phyloP scores from a whole-genome alignment of 2,329 filamentous ascomycete species.

The Colletotrichum siamense region DNA sequence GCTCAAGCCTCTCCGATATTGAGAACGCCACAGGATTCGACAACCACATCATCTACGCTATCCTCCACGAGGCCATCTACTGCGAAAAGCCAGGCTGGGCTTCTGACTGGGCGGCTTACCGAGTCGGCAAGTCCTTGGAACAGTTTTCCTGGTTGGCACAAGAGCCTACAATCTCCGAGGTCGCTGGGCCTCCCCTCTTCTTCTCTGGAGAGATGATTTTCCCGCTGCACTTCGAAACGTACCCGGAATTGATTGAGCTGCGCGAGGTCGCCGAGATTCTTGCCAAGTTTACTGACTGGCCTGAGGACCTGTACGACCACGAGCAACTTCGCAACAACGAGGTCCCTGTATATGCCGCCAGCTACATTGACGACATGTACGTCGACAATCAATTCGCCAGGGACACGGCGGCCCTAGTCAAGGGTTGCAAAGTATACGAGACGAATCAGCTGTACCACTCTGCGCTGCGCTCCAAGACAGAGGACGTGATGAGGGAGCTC shows the following conservation, averaged over 20 bases:
- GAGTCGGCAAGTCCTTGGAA: constrained; percentile 57
- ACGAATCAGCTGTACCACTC: constrained; percentile 91
- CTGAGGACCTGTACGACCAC: constrained; percentile 73
- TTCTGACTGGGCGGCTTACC: constrained; percentile 78
- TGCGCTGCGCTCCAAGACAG: constrained; percentile 73
- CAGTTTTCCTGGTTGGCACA: constrained; percentile 58
- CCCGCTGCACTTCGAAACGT: constrained; percentile 83
- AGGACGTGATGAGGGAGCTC: constrained; percentile 78
- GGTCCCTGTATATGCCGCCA: constrained; percentile 86
- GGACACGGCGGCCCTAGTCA: constrained; percentile 77
- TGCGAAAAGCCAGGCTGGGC: constrained; percentile 68
- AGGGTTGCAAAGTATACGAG: constrained; percentile 79
- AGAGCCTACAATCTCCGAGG: constrained; percentile 27
- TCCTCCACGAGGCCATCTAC: constrained; percentile 90
- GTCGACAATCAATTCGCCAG: constrained; percentile 79
- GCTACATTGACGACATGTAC: constrained; percentile 90
- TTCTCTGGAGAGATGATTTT: constrained; percentile 96
- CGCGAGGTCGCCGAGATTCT: constrained; percentile 73
- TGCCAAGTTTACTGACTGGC: constrained; percentile 74
- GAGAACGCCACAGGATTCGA: constrained; percentile 76
- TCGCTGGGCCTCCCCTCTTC: constrained; percentile 61
- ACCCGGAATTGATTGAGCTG: constrained; percentile 75
- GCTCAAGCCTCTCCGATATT: constrained; percentile 71
- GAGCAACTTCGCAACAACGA: constrained; percentile 76
- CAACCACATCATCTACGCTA: constrained; percentile 79